Evolutionary conservation across 768 basidiomycete genomes (phyloP).

Genomic region (Clavulina sp.): DNA sequence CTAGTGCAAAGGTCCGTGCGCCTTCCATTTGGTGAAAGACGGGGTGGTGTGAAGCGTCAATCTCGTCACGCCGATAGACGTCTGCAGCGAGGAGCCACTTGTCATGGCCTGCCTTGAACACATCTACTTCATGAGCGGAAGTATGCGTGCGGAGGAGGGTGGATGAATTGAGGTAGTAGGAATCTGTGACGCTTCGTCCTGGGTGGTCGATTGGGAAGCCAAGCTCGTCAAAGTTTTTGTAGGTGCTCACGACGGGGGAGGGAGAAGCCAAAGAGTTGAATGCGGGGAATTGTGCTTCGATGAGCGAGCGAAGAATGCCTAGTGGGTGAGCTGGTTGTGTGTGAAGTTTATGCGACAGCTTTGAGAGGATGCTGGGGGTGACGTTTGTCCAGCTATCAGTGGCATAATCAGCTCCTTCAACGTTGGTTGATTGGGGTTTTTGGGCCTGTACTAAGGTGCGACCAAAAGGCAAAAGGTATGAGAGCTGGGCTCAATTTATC

Average conservation of each 20-base stretch:
- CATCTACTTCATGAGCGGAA: slow-evolving; percentile 94
- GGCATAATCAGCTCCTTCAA: background rate
- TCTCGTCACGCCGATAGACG: slow-evolving; percentile 96
- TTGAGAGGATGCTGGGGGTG: slow-evolving; percentile 67
- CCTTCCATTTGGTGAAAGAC: slow-evolving; percentile 99
- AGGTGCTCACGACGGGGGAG: slow-evolving; percentile 78
- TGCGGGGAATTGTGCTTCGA: slow-evolving; percentile 68
- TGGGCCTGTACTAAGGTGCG: too few species aligned
- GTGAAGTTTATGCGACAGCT: slow-evolving; percentile 62
- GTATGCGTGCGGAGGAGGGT: slow-evolving; percentile 95
- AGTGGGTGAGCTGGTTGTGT: slow-evolving; percentile 66
- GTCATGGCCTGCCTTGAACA: slow-evolving; percentile 52
- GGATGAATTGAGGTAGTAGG: slow-evolving; percentile 84
- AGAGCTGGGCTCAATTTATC: too few species aligned
- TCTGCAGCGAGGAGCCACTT: slow-evolving; percentile 89
- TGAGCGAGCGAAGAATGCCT: slow-evolving; percentile 61
- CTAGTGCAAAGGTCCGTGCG: slow-evolving; percentile 47
- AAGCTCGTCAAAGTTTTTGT: slow-evolving; percentile 91
- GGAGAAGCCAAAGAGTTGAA: slow-evolving; percentile 59
- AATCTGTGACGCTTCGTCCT: slow-evolving; percentile 76
- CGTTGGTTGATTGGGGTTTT: too few species aligned
- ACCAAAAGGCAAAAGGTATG: too few species aligned
- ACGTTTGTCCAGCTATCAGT: slow-evolving; percentile 50
- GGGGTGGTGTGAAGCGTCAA: slow-evolving; percentile 90
- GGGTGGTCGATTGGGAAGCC: slow-evolving; percentile 90